phyloP scores from a whole-genome alignment of 129 eudicot genomes.

The sunflower (Helianthus annuus) region HanXRQr2.0-SUNRISE NC_035442.2:106287969-106288468 shows the following conservation, averaged over 20 bases:
- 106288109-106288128: no score
- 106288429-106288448: slow-evolving; percentile 95
- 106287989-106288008: no score
- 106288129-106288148: no score
- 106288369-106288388: background rate
- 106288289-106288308: slow-evolving; percentile 98
- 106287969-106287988: no score
- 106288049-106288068: no score
- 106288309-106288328: slow-evolving; percentile 96
- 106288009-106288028: no score
- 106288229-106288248: background rate
- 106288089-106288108: no score
- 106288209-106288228: background rate
- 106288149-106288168: no score
- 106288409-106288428: slow-evolving; percentile 99
- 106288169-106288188: no score
- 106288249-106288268: slow-evolving; percentile 93
- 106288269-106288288: slow-evolving; percentile 98
- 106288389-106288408: slow-evolving; percentile 10
- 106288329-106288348: slow-evolving; percentile 93
- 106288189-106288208: no score
- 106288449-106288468: slow-evolving; percentile 98
- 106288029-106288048: no score
- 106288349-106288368: background rate
- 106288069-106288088: no score